These are phyloP conservation scores for Yamadazyma takamatsuzukensis DNA, from an alignment of 805 yeast genomes.

Conservation along the genomic window DNA sequence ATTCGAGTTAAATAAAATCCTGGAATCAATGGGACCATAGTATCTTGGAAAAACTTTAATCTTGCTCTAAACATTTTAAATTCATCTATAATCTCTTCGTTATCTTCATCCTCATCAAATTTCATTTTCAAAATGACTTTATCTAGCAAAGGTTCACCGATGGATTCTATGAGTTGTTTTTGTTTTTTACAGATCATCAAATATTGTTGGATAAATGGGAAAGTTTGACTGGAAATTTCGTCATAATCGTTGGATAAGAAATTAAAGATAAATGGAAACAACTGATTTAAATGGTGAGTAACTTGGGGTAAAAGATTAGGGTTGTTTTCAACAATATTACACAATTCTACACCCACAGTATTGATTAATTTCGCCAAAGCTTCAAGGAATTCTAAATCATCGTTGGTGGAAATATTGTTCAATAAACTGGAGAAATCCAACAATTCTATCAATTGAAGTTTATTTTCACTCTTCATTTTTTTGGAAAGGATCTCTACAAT, in stretches of 20 bases:
- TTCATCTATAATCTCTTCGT: constrained; percentile 71
- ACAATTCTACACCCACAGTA: constrained; percentile 70
- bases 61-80: constrained; percentile 75
- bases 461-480: constrained; percentile 73
- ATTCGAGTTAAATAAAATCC: constrained; percentile 58
- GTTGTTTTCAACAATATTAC: constrained; percentile 59
- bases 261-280: constrained; percentile 69
- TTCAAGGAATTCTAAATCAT: constrained; percentile 68
- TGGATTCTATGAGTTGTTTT: constrained; percentile 35
- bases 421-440: constrained; percentile 61
- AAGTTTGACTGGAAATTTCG: constrained; percentile 79
- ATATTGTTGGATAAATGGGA: constrained; percentile 75
- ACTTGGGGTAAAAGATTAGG: constrained; percentile 40
- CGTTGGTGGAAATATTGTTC: constrained; percentile 29
- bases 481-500: constrained; percentile 65
- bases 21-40: constrained; percentile 57
- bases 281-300: constrained; percentile 40
- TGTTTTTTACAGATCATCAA: constrained; percentile 65
- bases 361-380: constrained; percentile 70
- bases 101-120: constrained; percentile 74
- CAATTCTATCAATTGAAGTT: constrained; percentile 64
- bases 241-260: constrained; percentile 82
- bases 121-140: constrained; percentile 76
- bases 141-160: constrained; percentile 60
- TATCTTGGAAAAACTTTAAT: constrained; percentile 79